These are phyloP conservation scores for Penicillium cataractarum DNA, from an alignment of 495 filamentous ascomycete genomes.

Conservation along the genomic window DNA sequence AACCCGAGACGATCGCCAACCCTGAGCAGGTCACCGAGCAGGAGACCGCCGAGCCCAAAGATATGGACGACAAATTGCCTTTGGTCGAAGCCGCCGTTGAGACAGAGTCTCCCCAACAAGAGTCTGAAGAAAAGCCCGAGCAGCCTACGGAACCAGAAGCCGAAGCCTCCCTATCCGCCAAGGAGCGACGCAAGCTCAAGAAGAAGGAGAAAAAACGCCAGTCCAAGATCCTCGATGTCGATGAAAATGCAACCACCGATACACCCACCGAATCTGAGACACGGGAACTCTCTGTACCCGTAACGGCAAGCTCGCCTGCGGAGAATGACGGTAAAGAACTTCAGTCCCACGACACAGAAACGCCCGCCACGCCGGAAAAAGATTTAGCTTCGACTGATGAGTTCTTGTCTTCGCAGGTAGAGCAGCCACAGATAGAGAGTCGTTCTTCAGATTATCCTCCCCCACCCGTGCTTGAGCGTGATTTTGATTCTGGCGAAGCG, in stretches of 20 bases:
- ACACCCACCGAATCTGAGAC: slow-evolving; percentile 9
- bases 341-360: slow-evolving; percentile 52
- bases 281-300: slow-evolving; percentile 31
- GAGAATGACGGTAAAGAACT: slow-evolving; percentile 55
- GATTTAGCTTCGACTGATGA: slow-evolving; percentile 54
- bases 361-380: slow-evolving; percentile 41
- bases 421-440: slow-evolving; percentile 42
- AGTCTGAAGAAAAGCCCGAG: slow-evolving; percentile 18
- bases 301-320: slow-evolving; percentile 44
- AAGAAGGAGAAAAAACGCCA: slow-evolving; percentile 53
- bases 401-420: slow-evolving; percentile 55
- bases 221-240: slow-evolving; percentile 33
- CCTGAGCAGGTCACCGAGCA: slow-evolving; percentile 6
- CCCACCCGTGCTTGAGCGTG: slow-evolving; percentile 40
- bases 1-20: slow-evolving; percentile 8
- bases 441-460: slow-evolving; percentile 42
- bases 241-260: slow-evolving; percentile 9
- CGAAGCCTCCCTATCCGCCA: slow-evolving; percentile 37
- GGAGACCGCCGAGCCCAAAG: slow-evolving; percentile 10
- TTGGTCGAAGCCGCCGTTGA: slow-evolving; percentile 14
- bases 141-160: slow-evolving; percentile 27
- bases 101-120: slow-evolving; percentile 14
- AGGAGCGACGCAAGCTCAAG: slow-evolving; percentile 49
- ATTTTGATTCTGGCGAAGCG: slow-evolving; percentile 27
- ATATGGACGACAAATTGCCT: slow-evolving; percentile 11